Percentiles rank a stretch among this genome's conserved stretches.
Conservation (phyloP, 148 eudicot species). For the Euryodendron excelsum region DNA sequence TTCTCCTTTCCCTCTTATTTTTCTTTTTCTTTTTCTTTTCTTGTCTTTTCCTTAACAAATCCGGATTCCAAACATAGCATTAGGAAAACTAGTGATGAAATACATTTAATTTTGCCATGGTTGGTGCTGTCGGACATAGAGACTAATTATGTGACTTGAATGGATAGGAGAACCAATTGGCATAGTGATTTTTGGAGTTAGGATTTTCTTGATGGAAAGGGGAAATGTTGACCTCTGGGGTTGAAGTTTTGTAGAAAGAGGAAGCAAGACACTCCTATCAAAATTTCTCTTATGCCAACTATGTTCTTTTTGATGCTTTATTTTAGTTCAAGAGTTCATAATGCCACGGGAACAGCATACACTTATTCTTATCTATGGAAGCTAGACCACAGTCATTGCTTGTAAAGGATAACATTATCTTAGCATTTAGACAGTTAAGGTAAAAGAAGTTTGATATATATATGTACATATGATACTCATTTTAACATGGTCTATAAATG, state of each 20-base stretch:
- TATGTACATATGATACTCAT: not conserved
- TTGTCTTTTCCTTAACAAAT: too few relatives aligned
- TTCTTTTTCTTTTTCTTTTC: too few relatives aligned
- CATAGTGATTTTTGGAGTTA: not conserved
- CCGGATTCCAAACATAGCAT: too few relatives aligned
- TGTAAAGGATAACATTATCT: not conserved
- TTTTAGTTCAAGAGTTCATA: not conserved
- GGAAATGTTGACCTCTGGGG: too few relatives aligned
- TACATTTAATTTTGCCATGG: not conserved
- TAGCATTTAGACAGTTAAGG: too few relatives aligned
- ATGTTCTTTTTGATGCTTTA: too few relatives aligned
- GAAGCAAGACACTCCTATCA: too few relatives aligned
- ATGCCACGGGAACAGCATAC: not conserved
- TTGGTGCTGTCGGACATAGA: too few relatives aligned
- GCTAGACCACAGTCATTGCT: not conserved
- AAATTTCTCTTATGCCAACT: not conserved
- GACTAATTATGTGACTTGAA: not conserved
- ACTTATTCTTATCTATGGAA: not conserved
- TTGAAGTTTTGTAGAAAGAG: too few relatives aligned
- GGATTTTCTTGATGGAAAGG: too few relatives aligned
- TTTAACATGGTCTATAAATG: not conserved
- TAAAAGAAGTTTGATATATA: constrained; percentile 5
- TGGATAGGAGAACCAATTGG: not conserved
- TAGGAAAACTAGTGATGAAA: not conserved
- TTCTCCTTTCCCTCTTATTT: too few relatives aligned